These are phyloP conservation scores for Fagopyrum esculentum DNA, from an alignment of 148 eudicot genomes.

Conservation along the genomic window DNA sequence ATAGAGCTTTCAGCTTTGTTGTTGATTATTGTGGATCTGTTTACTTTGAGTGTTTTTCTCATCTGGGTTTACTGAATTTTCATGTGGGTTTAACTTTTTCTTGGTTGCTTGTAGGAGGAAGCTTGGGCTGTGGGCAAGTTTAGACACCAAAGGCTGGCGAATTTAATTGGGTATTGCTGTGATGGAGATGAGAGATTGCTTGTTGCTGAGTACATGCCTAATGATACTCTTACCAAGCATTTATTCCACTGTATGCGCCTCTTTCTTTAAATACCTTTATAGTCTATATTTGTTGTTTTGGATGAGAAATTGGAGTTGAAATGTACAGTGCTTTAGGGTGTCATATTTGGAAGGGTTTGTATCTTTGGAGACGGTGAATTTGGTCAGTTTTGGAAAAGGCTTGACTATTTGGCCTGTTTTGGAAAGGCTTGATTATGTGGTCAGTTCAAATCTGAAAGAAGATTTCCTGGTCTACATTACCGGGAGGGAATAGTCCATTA, in stretches of 20 bases:
- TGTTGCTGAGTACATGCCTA: conserved; percentile 22
- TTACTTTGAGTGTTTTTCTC: conserved; percentile 4
- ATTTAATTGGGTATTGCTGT: conserved; percentile 24
- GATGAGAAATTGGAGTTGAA: not conserved
- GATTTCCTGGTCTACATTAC: not conserved
- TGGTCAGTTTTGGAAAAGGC: not conserved
- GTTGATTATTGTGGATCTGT: not conserved
- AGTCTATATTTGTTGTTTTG: not conserved
- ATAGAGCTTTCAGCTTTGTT: conserved; percentile 3
- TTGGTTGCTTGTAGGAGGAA: conserved; percentile 12
- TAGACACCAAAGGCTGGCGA: conserved; percentile 18
- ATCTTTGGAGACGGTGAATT: not conserved
- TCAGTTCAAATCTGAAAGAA: conserved; percentile 8
- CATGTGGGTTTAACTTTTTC: not conserved
- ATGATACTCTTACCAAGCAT: conserved; percentile 20
- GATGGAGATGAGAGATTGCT: conserved; percentile 23
- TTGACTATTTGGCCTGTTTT: not conserved
- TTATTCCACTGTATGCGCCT: conserved; percentile 17
- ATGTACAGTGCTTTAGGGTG: not conserved
- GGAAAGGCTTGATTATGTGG: conserved; percentile 7
- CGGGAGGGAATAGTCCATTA: not conserved
- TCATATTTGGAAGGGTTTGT: not conserved
- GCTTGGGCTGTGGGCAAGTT: conserved; percentile 19
- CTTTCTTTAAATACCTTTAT: not conserved
- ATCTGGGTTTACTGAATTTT: conserved; percentile 13